Evolutionary conservation across 345 rosid species (phyloP).

Genomic region (Cardamine resedifolia): DNA sequence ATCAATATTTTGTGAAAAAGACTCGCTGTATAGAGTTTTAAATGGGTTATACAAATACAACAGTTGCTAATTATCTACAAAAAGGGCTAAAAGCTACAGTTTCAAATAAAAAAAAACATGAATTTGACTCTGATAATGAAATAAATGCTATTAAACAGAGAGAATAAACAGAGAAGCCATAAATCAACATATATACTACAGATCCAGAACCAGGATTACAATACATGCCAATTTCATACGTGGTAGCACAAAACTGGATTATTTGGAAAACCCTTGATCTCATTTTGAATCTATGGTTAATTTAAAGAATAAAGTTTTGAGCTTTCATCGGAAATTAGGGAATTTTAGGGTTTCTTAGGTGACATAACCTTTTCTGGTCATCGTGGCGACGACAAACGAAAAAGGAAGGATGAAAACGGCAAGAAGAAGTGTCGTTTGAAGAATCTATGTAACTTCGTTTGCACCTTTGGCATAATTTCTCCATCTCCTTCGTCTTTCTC

Average conservation of each 20-base stretch:
- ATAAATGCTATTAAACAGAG: neutral
- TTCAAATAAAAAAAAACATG: neutral
- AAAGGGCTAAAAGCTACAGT: neutral
- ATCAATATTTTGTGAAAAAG: neutral
- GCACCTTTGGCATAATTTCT: constrained; percentile 75
- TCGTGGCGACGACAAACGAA: constrained; percentile 97
- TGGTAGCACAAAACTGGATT: neutral
- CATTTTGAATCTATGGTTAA: too few species aligned
- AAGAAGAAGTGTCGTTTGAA: constrained; percentile 63
- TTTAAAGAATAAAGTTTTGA: too few species aligned
- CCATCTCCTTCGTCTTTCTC: constrained; percentile 32
- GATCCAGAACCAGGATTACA: neutral
- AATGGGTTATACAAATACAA: neutral
- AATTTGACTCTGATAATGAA: neutral
- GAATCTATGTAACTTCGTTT: constrained; percentile 50
- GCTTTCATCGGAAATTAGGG: neutral
- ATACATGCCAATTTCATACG: neutral
- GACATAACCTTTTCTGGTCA: constrained; percentile 78
- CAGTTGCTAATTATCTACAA: neutral
- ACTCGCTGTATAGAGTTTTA: neutral
- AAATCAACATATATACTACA: neutral
- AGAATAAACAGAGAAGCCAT: too few species aligned
- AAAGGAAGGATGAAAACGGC: constrained; percentile 86
- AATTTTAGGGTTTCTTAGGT: neutral
- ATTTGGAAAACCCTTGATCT: neutral